A percentile compares a stretch with the other conserved stretches of the same genome.
Evolutionary conservation across 2,329 filamentous ascomycete species (phyloP).

Genomic region (Beauveria rudraprayagi): DNA sequence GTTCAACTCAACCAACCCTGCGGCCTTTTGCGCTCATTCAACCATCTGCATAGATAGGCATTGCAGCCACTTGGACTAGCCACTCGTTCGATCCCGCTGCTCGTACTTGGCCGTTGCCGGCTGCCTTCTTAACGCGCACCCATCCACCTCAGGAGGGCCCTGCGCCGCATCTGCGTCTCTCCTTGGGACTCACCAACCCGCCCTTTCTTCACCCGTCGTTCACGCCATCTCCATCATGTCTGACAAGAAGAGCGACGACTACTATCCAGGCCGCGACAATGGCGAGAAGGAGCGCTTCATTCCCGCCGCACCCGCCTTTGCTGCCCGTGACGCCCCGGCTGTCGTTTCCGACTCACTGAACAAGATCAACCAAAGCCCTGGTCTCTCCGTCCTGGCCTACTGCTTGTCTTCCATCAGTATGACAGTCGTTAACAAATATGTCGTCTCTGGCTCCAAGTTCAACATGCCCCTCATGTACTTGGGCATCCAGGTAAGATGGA

Average conservation of each 20-base stretch:
- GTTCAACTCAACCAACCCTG: not conserved
- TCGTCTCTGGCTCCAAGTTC: conserved; percentile 75
- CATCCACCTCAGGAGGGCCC: not conserved
- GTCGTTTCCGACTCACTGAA: conserved; percentile 7
- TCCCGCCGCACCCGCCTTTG: conserved; percentile 3
- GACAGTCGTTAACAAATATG: conserved; percentile 97
- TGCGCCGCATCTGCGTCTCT: not conserved
- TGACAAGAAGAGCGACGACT: conserved; percentile 12
- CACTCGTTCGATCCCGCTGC: not conserved
- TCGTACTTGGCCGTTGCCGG: not conserved
- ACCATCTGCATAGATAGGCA: not conserved
- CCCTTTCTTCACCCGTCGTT: not conserved
- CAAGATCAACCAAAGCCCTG: conserved; percentile 10
- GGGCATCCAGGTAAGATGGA: conserved; percentile 64
- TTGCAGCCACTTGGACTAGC: not conserved
- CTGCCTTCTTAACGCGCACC: not conserved
- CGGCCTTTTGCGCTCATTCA: not conserved
- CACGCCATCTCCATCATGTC: conserved; percentile 6
- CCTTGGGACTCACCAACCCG: not conserved
- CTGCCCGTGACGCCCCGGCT: conserved; percentile 3
- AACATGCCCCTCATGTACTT: conserved; percentile 90
- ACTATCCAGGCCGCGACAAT: conserved; percentile 6
- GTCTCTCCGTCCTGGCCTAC: conserved; percentile 70
- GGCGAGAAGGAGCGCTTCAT: conserved; percentile 13
- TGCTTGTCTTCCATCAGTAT: conserved; percentile 86